Base-by-base conservation (phyloP, 2,329 filamentous ascomycete genomes). In the Fusarium sacchari region DNA sequence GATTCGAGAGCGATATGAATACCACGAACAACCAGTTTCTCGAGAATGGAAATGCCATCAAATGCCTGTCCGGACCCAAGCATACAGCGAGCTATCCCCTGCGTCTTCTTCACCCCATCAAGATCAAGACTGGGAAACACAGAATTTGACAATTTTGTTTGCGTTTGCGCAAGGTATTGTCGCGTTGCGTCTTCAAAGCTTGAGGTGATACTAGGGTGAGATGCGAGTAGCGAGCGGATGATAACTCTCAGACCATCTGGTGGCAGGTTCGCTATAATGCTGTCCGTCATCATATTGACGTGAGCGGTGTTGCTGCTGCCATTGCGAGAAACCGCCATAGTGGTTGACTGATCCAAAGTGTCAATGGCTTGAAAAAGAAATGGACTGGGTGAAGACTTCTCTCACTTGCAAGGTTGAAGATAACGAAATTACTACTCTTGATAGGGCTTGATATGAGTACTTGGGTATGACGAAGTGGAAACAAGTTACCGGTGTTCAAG, bases 201-300 rank as follows among this genome's bases (percentile, higher is more conserved):
- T 0, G 22, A 1, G 12, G 57, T 60, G 10, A 60, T 53, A 1
- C 18, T 11, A 20, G 44, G 36, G 5, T 53, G 44, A 0, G 44
- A 52, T 32, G 57, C 22, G 0, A 60, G n/a, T 5, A 60, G 44
- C 9, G 57, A 53, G 7, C 57, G 57, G 9, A 60, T 34, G 9
- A 60, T 30, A 2, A 60, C 44, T 13, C 57, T 24, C 4, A 60
- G 36, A 6, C 44, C 57, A 18, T 53, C 57, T 22, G 44, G 15
- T 1, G 57, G 57, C 2, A 60, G 34, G 30, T 60, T 60, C 7
- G 34, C 57, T 9, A 60, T 60, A 7, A 60, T 24, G 18, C 34
- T 60, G 11, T 60, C 57, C 9, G 57, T 60, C 57, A 60, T 60
- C 57, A 60, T 60, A 4, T 60, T 60, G 22, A 60, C 57, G n/a